Conservation (phyloP, 179 eudicot genomes). For the Carnegiea gigantea region DNA sequence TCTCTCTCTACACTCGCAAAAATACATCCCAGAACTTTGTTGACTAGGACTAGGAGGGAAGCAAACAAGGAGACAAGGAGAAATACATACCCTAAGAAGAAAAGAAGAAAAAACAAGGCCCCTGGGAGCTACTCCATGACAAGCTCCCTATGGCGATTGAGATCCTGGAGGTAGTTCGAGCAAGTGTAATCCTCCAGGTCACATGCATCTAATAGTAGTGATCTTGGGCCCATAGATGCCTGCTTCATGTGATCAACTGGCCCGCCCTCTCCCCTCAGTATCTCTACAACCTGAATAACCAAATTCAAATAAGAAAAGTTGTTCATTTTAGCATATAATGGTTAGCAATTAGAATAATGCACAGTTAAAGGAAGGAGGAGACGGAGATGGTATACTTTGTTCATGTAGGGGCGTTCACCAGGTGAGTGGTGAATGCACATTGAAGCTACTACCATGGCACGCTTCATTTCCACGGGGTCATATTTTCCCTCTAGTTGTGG, state of each 20-base stretch:
- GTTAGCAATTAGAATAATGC: neutral
- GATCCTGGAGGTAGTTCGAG: slow-evolving; percentile 69
- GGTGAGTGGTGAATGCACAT: slow-evolving; percentile 83
- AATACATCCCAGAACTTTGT: slow-evolving; percentile 23
- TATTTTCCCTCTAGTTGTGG: slow-evolving; percentile 58
- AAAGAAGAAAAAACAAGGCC: slow-evolving; percentile 2
- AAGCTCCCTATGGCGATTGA: slow-evolving; percentile 79
- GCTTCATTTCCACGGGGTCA: slow-evolving; percentile 51
- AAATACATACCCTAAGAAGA: slow-evolving; percentile 3
- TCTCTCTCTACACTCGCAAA: slow-evolving; percentile 20
- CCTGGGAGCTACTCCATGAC: slow-evolving; percentile 57
- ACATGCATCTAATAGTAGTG: slow-evolving; percentile 63
- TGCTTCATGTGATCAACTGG: slow-evolving; percentile 47
- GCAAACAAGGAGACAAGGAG: slow-evolving; percentile 2
- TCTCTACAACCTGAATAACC: slow-evolving; percentile 54
- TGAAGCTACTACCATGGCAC: slow-evolving; percentile 66
- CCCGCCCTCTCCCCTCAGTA: slow-evolving; percentile 61
- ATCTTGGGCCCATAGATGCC: slow-evolving; percentile 46
- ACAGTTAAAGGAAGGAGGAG: neutral
- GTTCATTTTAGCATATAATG: neutral
- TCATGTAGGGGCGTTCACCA: slow-evolving; percentile 71
- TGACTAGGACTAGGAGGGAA: slow-evolving; percentile 8
- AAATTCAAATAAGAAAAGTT: neutral
- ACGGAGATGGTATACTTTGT: slow-evolving; percentile 35
- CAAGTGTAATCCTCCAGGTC: slow-evolving; percentile 71